Conservation (phyloP, 805 yeast species). For the Pichia eremophila region DNA sequence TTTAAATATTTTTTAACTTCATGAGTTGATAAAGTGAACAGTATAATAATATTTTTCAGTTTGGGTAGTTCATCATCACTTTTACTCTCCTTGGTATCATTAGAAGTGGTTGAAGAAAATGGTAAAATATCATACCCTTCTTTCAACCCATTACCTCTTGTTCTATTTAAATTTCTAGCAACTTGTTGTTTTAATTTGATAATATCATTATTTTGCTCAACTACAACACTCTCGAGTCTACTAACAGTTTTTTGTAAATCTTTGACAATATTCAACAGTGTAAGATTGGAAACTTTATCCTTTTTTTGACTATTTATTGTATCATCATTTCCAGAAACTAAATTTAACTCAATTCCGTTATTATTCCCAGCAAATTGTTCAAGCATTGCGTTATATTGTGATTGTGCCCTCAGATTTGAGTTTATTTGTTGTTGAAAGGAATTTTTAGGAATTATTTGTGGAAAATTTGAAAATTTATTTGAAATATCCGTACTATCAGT, state of each 20-base stretch:
- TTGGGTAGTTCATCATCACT: background rate
- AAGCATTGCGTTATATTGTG: background rate
- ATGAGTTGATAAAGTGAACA: background rate
- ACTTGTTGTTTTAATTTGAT: conserved; percentile 22
- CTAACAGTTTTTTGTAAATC: background rate
- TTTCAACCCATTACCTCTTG: conserved; percentile 25
- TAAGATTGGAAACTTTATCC: background rate
- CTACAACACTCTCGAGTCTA: conserved; percentile 14
- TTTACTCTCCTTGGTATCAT: conserved; percentile 4
- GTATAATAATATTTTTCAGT: background rate
- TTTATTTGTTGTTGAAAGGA: background rate
- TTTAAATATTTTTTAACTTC: background rate
- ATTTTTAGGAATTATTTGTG: background rate
- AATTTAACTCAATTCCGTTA: background rate
- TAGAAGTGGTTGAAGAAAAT: background rate
- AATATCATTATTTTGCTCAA: conserved; percentile 14
- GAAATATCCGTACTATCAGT: background rate
- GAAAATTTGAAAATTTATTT: background rate
- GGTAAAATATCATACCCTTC: conserved; percentile 19
- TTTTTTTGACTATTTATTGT: background rate
- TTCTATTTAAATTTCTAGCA: conserved; percentile 16
- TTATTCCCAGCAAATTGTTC: background rate
- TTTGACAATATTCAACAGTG: background rate
- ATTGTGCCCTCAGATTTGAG: background rate
- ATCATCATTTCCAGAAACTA: background rate